phyloP scores from a whole-genome alignment of 768 basidiomycete species.

The Dentipellis fragilis region DNA sequence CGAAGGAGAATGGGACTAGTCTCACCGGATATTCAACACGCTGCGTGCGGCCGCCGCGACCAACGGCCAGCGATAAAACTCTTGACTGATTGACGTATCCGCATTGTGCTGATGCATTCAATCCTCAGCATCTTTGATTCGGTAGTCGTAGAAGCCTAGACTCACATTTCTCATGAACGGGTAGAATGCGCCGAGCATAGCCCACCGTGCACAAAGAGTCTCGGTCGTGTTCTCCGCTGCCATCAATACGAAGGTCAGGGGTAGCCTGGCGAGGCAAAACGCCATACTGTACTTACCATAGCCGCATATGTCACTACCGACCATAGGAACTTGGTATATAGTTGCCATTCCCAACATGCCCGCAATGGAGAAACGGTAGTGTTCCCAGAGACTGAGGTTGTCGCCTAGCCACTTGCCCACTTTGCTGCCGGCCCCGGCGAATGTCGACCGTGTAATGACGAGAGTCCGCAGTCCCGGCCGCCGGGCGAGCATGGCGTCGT shows the following conservation, averaged over 20 bases:
- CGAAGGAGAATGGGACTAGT: not conserved
- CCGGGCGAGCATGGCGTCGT: constrained; percentile 49
- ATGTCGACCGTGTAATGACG: constrained; percentile 67
- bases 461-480: constrained; percentile 51
- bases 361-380: constrained; percentile 50
- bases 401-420: constrained; percentile 75
- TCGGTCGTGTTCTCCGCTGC: constrained; percentile 53
- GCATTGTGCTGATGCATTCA: constrained; percentile 37
- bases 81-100: constrained; percentile 45
- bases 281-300: constrained; percentile 31
- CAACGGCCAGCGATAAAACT: constrained; percentile 56
- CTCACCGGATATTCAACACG: constrained; percentile 51
- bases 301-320: constrained; percentile 68
- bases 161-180: constrained; percentile 73
- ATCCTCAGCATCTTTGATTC: constrained; percentile 8
- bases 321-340: constrained; percentile 64
- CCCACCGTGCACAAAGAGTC: constrained; percentile 66
- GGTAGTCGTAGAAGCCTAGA: not conserved
- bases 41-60: constrained; percentile 51
- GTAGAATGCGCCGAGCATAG: constrained; percentile 65
- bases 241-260: not conserved
- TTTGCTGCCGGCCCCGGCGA: constrained; percentile 53
- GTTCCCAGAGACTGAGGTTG: constrained; percentile 48
- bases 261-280: not conserved
- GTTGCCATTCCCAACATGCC: constrained; percentile 59